Percentiles rank a stretch among this genome's conserved stretches.
These are phyloP conservation scores for Corchorus olitorius DNA, from an alignment of 345 rosid species.

Conservation along the genomic window DNA sequence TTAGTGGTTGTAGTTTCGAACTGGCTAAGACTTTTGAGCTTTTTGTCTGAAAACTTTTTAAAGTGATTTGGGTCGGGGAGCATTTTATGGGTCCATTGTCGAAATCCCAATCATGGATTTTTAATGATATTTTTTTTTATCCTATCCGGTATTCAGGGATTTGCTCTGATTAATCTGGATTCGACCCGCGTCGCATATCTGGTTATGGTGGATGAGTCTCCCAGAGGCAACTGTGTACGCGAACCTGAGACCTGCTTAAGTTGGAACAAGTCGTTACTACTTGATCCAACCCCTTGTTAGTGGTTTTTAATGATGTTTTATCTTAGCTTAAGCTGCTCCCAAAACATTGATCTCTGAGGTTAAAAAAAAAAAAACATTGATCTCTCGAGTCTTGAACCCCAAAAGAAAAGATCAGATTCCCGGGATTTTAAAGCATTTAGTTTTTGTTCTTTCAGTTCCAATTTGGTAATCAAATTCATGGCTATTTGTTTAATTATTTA, in stretches of 20 bases:
- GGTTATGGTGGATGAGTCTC: too few relatives aligned
- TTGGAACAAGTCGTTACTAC: too few relatives aligned
- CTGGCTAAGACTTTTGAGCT: neutral
- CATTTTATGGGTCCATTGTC: neutral
- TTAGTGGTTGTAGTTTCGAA: neutral
- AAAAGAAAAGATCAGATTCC: neutral
- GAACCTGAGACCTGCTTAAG: too few relatives aligned
- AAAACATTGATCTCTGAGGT: neutral
- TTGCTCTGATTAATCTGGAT: too few relatives aligned
- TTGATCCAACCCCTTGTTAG: too few relatives aligned
- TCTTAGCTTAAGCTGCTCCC: neutral
- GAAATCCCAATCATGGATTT: neutral
- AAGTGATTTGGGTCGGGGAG: neutral
- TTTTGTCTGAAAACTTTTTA: neutral
- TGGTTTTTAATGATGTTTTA: neutral
- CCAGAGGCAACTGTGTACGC: too few relatives aligned
- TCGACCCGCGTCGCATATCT: too few relatives aligned
- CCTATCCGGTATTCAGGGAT: too few relatives aligned
- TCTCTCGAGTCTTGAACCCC: neutral
- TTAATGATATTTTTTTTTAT: neutral
- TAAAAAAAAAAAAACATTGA: too few relatives aligned
- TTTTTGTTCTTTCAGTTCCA: neutral
- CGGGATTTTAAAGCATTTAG: neutral
- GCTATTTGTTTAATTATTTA: neutral
- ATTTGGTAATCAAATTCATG: neutral